Base-by-base conservation (phyloP, 2,329 filamentous ascomycete genomes). In the Trichoderma hamatum region DNA sequence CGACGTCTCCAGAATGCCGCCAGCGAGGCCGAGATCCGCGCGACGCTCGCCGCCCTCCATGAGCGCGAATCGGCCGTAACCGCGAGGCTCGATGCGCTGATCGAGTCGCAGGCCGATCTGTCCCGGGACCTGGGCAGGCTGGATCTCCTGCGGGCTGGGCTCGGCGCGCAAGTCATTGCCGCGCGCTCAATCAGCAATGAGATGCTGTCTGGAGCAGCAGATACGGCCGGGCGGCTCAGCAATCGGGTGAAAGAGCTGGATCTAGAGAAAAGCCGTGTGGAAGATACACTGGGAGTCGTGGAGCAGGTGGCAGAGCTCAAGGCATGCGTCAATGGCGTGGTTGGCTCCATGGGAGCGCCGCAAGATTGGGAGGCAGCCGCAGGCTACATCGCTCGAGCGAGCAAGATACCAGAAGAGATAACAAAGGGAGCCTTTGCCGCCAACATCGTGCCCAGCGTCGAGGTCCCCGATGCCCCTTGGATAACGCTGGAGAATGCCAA, bases 331-430 rank as follows among this genome's bases (percentile, higher is more conserved):
- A 89, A 97, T 70, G 96, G 96, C 54, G 94, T 98, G 13, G 90
- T 95, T 30, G 96, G 94, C 21, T 96, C 92, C 70, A 99, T 99
- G 96, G 96, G 95, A 39, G 95, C 94, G 5, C 93, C 96, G 52
- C 96, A 99, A 80, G 96, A 99, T 82, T 99, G 96, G 96, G 96
- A 99, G 80, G 96, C 93, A 3, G 96, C 96, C 3, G 96, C 96
- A 2, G 92, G 88, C 58, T 98, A 98, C 79, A 86, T 99, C 69
- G 89, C 92, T 72, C 88, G 95, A 55, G 94, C 96, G 7, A 89
- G 89, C 70, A 89, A 91, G 73, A 89, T 99, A 14, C 94, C 95
- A 0, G 86, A 89, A 62, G 85, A 91, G 1, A 95, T 99, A 62
- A 85, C 94, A 62, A 87, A 91, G 73, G 93, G 96, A 30, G 87